A percentile compares a stretch with the other conserved stretches of the same genome.
These are phyloP conservation scores for Fusarium sp. DNA, from an alignment of 2,329 filamentous ascomycete genomes.

Conservation along the genomic window DNA sequence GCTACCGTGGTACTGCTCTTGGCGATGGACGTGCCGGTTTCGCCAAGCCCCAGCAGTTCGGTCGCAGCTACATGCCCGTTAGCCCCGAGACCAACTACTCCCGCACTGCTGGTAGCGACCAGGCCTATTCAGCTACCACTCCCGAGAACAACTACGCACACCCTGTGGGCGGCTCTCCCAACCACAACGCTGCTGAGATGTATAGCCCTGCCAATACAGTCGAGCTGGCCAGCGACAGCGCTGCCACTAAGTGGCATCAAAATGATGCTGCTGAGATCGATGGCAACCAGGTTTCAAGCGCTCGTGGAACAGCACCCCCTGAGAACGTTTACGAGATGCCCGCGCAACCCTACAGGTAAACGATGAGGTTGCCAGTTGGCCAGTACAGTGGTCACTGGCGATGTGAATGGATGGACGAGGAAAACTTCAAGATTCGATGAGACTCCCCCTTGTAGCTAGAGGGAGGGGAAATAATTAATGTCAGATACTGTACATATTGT, in stretches of 20 bases:
- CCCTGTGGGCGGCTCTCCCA: conserved; percentile 28
- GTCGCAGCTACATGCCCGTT: conserved; percentile 42
- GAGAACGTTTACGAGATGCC: conserved; percentile 55
- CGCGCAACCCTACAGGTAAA: conserved; percentile 48
- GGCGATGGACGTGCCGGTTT: conserved; percentile 51
- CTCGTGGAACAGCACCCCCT: conserved; percentile 38
- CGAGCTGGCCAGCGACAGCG: conserved; percentile 47
- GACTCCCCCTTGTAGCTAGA: conserved; percentile 16
- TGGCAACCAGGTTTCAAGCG: conserved; percentile 44
- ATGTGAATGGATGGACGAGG: conserved; percentile 8
- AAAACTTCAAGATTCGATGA: conserved; percentile 23
- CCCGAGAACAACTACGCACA: conserved; percentile 38
- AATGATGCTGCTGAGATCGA: conserved; percentile 51
- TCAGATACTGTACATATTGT: conserved; percentile 44
- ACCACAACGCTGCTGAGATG: conserved; percentile 37
- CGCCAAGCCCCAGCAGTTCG: conserved; percentile 49
- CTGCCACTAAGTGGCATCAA: conserved; percentile 46
- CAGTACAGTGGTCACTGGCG: background rate
- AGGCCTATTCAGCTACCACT: conserved; percentile 25
- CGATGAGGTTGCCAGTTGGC: background rate
- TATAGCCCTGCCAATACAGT: conserved; percentile 38
- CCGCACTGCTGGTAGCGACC: conserved; percentile 24
- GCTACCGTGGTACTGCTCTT: conserved; percentile 51
- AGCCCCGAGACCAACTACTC: conserved; percentile 37
- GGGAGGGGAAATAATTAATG: conserved; percentile 39